Conservation (phyloP, 2,329 filamentous ascomycete species). For the Aspergillus pseudoglaucus region DNA sequence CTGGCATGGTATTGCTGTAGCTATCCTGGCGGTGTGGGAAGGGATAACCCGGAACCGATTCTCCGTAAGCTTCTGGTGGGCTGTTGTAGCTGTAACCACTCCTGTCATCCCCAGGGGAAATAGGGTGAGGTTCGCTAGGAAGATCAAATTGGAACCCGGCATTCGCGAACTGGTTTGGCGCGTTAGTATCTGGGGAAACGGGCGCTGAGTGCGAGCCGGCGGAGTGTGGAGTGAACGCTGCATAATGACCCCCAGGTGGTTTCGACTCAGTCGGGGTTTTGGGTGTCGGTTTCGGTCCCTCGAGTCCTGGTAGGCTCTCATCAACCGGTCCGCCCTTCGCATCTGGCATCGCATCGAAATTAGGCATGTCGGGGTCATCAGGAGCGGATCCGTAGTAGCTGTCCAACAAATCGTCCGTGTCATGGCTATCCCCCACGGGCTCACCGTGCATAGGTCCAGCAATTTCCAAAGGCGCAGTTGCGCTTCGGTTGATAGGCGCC, state of each 20-base stretch:
- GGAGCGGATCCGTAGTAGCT: slow-evolving; percentile 46
- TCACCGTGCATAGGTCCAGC: slow-evolving; percentile 16
- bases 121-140: slow-evolving; percentile 33
- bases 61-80: slow-evolving; percentile 11
- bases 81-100: slow-evolving; percentile 1
- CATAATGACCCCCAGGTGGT: slow-evolving; percentile 23
- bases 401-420: slow-evolving; percentile 40
- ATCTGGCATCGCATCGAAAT: slow-evolving; percentile 53
- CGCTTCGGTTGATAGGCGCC: slow-evolving; percentile 26
- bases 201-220: slow-evolving; percentile 39
- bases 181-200: slow-evolving; percentile 29
- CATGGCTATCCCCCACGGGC: slow-evolving; percentile 10
- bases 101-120: slow-evolving; percentile 10
- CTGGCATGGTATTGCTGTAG: slow-evolving; percentile 7
- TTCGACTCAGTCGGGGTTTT: slow-evolving; percentile 18
- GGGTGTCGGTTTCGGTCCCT: slow-evolving; percentile 21
- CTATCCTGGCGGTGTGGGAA: slow-evolving; percentile 4
- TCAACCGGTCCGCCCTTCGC: slow-evolving; percentile 19
- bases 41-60: slow-evolving; percentile 12
- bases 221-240: slow-evolving; percentile 30
- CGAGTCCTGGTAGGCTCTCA: slow-evolving; percentile 29
- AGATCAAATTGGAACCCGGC: slow-evolving; percentile 68
- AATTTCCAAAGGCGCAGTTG: slow-evolving; percentile 27
- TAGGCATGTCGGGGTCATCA: slow-evolving; percentile 54
- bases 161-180: slow-evolving; percentile 32